Conservation (phyloP, 78 protist genomes). For the Dictyostelium firmibasis region DNA sequence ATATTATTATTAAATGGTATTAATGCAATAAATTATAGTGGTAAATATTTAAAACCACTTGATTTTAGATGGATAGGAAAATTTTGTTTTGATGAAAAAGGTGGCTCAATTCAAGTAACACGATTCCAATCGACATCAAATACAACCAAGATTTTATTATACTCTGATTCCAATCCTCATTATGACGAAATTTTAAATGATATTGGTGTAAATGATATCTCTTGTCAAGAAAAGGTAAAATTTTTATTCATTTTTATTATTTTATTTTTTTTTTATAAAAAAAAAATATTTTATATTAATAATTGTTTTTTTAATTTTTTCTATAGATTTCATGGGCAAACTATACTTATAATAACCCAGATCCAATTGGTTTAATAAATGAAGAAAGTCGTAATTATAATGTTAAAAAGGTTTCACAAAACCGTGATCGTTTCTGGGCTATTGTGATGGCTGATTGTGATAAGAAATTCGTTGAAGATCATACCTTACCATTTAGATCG, state of each 20-base stretch:
- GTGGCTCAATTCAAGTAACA: background rate
- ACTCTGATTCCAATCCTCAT: slow-evolving; percentile 8
- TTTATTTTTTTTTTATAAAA: background rate
- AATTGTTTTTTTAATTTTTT: background rate
- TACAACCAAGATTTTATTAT: background rate
- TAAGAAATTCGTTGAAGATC: background rate
- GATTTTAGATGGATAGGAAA: slow-evolving; percentile 8
- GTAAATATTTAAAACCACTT: background rate
- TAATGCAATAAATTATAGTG: background rate
- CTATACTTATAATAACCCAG: background rate
- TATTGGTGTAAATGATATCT: background rate
- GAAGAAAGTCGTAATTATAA: background rate
- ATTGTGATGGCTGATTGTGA: slow-evolving; percentile 41
- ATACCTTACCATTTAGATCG: background rate
- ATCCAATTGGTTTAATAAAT: background rate
- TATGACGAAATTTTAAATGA: slow-evolving; percentile 8
- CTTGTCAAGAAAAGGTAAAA: slow-evolving; percentile 43
- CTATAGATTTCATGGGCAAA: background rate
- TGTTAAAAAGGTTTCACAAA: slow-evolving; percentile 1
- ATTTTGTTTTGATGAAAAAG: slow-evolving; percentile 37
- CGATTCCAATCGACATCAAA: background rate
- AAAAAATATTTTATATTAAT: background rate
- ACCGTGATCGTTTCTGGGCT: slow-evolving; percentile 44
- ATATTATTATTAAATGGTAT: background rate
- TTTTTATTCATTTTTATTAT: too few species aligned